phyloP scores from a whole-genome alignment of 2,329 filamentous ascomycete genomes.

The Cladosporium sp. region DNA sequence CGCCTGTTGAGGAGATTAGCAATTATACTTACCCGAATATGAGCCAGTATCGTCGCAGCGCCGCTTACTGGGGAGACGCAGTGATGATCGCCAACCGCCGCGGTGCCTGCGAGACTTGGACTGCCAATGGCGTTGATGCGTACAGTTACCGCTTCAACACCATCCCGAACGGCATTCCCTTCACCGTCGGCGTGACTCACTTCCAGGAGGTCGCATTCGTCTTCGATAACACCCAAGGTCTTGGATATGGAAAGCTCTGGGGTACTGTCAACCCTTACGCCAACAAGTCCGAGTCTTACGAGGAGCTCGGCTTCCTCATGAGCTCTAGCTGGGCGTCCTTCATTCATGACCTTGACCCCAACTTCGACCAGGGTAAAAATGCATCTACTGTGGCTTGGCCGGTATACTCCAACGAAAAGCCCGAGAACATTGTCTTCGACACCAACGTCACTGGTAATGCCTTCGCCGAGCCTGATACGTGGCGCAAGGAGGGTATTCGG shows the following conservation, averaged over 20 bases:
- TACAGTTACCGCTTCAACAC: constrained; percentile 64
- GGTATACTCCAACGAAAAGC: constrained; percentile 32
- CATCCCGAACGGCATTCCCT: constrained; percentile 41
- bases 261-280: constrained; percentile 32
- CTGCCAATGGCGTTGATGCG: constrained; percentile 44
- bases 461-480: constrained; percentile 41
- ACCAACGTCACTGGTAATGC: constrained; percentile 36
- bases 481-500: constrained; percentile 41
- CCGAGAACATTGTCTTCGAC: constrained; percentile 44
- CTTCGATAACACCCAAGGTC: constrained; percentile 42
- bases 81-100: constrained; percentile 55
- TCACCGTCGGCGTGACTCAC: constrained; percentile 47
- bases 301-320: constrained; percentile 41
- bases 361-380: constrained; percentile 24
- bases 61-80: constrained; percentile 53
- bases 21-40: constrained; percentile 38
- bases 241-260: constrained; percentile 35
- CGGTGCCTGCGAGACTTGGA: constrained; percentile 50
- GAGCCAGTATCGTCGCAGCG: constrained; percentile 50
- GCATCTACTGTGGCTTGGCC: constrained; percentile 34
- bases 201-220: constrained; percentile 50
- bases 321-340: constrained; percentile 44
- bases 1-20: constrained; percentile 35
- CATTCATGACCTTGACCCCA: constrained; percentile 39
- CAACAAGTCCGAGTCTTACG: constrained; percentile 35